Conservation (phyloP, 1,139 yeast genomes). For the Pichiaceae sp. region DNA sequence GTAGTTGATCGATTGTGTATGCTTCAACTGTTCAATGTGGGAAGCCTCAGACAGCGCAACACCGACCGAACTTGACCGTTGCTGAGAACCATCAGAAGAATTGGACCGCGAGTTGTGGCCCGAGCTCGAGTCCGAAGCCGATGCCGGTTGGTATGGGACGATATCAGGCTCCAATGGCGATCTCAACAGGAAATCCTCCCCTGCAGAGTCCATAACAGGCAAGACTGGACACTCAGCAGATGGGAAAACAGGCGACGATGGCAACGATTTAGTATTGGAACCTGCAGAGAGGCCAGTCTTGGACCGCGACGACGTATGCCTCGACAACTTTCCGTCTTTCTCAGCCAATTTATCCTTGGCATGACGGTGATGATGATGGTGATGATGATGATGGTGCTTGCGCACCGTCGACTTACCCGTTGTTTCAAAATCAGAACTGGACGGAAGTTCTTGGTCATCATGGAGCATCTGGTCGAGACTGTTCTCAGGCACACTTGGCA, state of each 20-base stretch:
- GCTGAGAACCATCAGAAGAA: constrained; percentile 5
- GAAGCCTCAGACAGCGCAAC: not conserved
- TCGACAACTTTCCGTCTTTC: no score
- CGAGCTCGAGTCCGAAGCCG: constrained; percentile 13
- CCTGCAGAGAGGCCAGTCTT: not conserved
- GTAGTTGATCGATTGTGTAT: constrained; percentile 46
- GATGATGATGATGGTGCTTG: constrained; percentile 3
- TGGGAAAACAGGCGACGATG: constrained; percentile 1
- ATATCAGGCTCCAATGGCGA: no score
- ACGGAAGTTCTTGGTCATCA: no score
- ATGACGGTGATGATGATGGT: constrained; percentile 1
- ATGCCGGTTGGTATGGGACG: constrained; percentile 15
- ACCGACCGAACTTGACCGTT: constrained; percentile 2
- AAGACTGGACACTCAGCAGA: constrained; percentile 1
- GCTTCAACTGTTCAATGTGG: constrained; percentile 12
- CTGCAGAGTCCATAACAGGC: constrained; percentile 12
- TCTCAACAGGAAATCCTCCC: no score
- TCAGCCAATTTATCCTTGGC: no score
- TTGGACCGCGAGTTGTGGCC: constrained; percentile 8
- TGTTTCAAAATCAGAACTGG: no score
- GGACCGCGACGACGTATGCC: no score
- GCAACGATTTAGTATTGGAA: constrained; percentile 1
- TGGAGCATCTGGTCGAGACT: constrained; percentile 21
- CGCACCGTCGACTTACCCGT: not conserved
- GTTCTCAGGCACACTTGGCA: constrained; percentile 23